These are phyloP conservation scores for Aegle marmelos DNA, from an alignment of 345 rosid genomes.

Conservation along the genomic window DNA sequence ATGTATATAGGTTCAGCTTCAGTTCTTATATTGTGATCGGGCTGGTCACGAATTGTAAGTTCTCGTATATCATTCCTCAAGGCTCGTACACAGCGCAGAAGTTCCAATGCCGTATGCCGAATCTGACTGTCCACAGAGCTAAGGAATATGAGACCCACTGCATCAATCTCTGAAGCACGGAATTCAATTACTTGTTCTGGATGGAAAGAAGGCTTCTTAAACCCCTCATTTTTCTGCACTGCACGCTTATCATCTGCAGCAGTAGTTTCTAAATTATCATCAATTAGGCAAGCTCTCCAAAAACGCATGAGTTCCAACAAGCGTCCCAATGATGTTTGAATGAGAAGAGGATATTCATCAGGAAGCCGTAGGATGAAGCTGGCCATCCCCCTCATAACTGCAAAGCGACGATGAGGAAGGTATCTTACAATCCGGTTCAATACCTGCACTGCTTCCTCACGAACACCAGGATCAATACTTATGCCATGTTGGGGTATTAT, in stretches of 20 bases:
- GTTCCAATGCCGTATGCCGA: slow-evolving; percentile 91
- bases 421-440: slow-evolving; percentile 86
- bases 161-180: slow-evolving; percentile 89
- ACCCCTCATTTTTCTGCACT: slow-evolving; percentile 51
- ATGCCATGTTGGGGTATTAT: slow-evolving; percentile 99
- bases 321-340: slow-evolving; percentile 91
- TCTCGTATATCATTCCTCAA: slow-evolving; percentile 83
- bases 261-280: slow-evolving; percentile 53
- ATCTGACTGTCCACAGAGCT: slow-evolving; percentile 96
- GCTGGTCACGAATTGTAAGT: slow-evolving; percentile 52
- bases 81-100: slow-evolving; percentile 93
- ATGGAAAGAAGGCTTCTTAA: slow-evolving; percentile 71
- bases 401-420: slow-evolving; percentile 92
- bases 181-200: slow-evolving; percentile 75
- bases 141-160: slow-evolving; percentile 94
- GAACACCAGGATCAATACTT: slow-evolving; percentile 97
- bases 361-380: slow-evolving; percentile 88
- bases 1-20: slow-evolving; percentile 89
- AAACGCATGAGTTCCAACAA: slow-evolving; percentile 95
- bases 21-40: slow-evolving; percentile 56
- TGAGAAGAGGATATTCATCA: slow-evolving; percentile 97
- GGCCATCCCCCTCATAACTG: slow-evolving; percentile 99
- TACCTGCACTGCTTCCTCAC: slow-evolving; percentile 97
- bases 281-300: slow-evolving; percentile 94
- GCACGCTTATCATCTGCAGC: slow-evolving; percentile 45